Evolutionary conservation across 2,329 filamentous ascomycete species (phyloP).

Genomic region (Aspergillus piperis): DNA sequence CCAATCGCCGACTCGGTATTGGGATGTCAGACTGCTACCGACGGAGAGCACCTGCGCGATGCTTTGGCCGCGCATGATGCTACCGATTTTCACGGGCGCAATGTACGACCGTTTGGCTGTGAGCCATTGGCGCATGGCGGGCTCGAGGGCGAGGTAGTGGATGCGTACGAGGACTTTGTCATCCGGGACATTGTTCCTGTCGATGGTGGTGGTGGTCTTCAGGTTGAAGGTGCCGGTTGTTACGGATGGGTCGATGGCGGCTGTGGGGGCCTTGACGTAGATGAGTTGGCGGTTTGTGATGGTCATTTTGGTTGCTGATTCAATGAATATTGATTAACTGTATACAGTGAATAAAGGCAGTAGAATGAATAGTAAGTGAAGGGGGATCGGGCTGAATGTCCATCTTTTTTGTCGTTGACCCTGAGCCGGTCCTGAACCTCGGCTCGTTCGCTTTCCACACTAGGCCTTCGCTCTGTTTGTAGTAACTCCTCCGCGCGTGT

Average conservation of each 20-base stretch:
- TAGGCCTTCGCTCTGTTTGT: conserved; percentile 5
- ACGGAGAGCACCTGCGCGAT: conserved; percentile 61
- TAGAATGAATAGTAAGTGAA: too few species aligned
- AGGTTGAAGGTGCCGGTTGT: conserved; percentile 38
- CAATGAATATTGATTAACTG: too few species aligned
- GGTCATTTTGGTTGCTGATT: conserved; percentile 14
- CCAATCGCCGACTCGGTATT: conserved; percentile 43
- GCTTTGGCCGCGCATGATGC: conserved; percentile 65
- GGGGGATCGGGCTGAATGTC: not conserved
- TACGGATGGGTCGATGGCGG: conserved; percentile 40
- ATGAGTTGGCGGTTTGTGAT: conserved; percentile 40
- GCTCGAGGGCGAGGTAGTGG: conserved; percentile 70
- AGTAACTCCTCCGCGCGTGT: not conserved
- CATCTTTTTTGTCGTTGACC: not conserved
- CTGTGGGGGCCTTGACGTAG: conserved; percentile 36
- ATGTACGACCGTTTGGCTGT: conserved; percentile 63
- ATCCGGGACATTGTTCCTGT: conserved; percentile 33
- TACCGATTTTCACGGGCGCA: conserved; percentile 67
- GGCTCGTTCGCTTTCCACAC: conserved; percentile 2
- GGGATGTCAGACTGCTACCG: conserved; percentile 48
- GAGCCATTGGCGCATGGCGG: conserved; percentile 75
- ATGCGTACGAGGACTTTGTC: conserved; percentile 63
- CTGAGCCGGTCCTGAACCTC: not conserved
- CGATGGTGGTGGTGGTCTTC: conserved; percentile 27
- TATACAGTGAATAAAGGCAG: not conserved